phyloP scores from a whole-genome alignment of 352 stramenopile genomes.

The Phytophthora hybrid region DNA sequence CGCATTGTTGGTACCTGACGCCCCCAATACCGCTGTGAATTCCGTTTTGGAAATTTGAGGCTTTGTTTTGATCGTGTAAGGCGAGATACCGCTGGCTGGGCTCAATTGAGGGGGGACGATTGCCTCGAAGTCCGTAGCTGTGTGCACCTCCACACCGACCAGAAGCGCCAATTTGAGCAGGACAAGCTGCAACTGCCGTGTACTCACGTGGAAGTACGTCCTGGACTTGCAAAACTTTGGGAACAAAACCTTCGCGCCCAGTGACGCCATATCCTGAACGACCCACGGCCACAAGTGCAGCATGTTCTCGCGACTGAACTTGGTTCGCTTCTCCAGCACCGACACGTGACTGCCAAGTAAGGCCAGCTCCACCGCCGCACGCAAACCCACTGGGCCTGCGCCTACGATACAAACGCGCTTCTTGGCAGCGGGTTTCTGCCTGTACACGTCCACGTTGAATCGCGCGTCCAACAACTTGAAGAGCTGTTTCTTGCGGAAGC shows the following conservation, averaged over 20 bases:
- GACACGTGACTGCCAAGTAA: background rate
- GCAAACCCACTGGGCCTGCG: background rate
- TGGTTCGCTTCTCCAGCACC: background rate
- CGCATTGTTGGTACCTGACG: background rate
- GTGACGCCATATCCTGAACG: background rate
- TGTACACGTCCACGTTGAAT: background rate
- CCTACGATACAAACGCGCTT: background rate
- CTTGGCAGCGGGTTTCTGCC: background rate
- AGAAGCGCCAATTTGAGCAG: background rate
- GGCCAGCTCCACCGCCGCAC: background rate
- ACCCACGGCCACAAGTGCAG: background rate
- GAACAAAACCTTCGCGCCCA: background rate
- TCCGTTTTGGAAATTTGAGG: background rate
- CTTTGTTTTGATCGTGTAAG: background rate
- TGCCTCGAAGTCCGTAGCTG: background rate
- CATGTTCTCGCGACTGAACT: background rate
- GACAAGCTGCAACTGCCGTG: background rate
- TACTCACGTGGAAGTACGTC: slow-evolving; percentile 2
- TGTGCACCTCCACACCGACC: background rate
- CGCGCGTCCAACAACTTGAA: background rate
- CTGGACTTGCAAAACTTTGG: background rate
- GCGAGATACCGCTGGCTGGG: background rate
- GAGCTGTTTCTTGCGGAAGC: background rate
- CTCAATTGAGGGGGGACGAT: background rate
- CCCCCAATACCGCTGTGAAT: background rate